Conservation (phyloP, 306 rosid species). For the Dryas drummondii region DNA sequence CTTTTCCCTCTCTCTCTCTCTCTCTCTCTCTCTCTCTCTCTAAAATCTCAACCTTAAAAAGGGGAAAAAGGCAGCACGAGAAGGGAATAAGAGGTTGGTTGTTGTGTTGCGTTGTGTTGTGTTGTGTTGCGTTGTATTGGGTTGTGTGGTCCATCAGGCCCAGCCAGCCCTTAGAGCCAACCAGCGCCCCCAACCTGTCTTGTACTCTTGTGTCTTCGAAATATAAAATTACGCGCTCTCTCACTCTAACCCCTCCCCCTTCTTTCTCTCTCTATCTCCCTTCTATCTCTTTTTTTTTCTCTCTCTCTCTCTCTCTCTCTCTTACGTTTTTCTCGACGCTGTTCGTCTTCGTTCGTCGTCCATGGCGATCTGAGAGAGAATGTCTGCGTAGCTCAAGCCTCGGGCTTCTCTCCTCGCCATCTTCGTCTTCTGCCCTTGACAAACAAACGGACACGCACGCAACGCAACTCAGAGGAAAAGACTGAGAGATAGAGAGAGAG, state of each 20-base stretch:
- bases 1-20: neutral
- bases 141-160: constrained; percentile 39
- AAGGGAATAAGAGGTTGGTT: neutral
- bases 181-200: neutral
- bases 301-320: constrained; percentile 7
- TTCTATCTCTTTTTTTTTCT: neutral
- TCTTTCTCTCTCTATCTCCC: neutral
- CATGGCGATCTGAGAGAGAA: constrained; percentile 42
- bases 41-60: neutral
- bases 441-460: too few species aligned
- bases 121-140: neutral
- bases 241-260: neutral
- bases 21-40: too few species aligned
- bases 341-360: constrained; percentile 15
- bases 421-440: neutral
- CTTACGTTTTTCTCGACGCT: constrained; percentile 9
- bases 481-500: neutral
- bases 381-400: neutral
- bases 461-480: too few species aligned
- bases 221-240: constrained; percentile 38
- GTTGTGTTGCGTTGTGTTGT: neutral
- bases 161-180: neutral
- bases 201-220: constrained; percentile 16
- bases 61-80: neutral
- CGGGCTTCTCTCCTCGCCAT: constrained; percentile 9